Percentiles rank a stretch among this genome's conserved stretches.
Evolutionary conservation across 345 rosid species (phyloP).

Genomic region (Citrus medica): DNA sequence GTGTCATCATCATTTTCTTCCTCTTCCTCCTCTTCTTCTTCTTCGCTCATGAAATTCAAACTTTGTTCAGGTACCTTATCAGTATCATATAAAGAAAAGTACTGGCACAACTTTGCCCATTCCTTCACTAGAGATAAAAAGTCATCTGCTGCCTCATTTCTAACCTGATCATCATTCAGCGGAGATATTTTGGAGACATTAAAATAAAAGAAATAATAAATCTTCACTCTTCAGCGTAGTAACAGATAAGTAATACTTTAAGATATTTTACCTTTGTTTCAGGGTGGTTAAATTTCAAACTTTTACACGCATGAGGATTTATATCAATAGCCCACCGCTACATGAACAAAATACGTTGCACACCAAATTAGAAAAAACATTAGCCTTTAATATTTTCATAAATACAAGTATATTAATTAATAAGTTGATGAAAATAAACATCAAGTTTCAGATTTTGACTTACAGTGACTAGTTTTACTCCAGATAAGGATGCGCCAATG

Average conservation of each 20-base stretch:
- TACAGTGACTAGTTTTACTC: conserved; percentile 32
- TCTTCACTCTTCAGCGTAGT: background rate
- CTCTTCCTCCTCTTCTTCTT: background rate
- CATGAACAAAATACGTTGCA: background rate
- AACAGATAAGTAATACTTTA: background rate
- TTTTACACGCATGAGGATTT: conserved; percentile 33
- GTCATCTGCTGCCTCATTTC: conserved; percentile 26
- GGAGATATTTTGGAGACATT: background rate
- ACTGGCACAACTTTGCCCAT: conserved; percentile 18
- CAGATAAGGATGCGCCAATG: conserved; percentile 38
- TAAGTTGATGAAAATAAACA: background rate
- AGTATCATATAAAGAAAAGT: background rate
- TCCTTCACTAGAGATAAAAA: conserved; percentile 22
- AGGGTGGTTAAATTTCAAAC: conserved; percentile 36
- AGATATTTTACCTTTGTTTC: conserved; percentile 30
- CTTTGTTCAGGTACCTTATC: background rate
- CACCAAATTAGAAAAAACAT: background rate
- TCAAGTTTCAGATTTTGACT: conserved; percentile 1
- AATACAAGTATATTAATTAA: background rate
- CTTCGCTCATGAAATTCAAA: background rate
- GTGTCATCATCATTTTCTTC: background rate
- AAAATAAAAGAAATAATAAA: background rate
- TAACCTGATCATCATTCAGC: conserved; percentile 5
- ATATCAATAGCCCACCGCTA: conserved; percentile 49
- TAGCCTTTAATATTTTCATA: background rate